These are phyloP conservation scores for Hypoxylon sp. DNA, from an alignment of 2,329 filamentous ascomycete genomes.

Conservation along the genomic window DNA sequence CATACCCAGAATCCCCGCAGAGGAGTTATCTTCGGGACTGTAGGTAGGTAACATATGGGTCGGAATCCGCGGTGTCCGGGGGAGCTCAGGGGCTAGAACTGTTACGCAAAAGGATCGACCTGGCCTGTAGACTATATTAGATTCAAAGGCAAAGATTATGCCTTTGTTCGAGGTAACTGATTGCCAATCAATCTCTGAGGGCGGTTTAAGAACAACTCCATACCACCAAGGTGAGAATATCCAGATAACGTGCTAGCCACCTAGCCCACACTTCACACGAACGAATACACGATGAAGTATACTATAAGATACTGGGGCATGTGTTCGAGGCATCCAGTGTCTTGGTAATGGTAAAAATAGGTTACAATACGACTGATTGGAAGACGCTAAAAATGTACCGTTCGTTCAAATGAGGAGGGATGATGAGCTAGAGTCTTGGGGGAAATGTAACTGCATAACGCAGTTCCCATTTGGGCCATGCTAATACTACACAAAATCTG, in stretches of 20 bases:
- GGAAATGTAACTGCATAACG: constrained; percentile 16
- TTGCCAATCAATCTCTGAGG: constrained; percentile 8
- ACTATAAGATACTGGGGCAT: constrained; percentile 12
- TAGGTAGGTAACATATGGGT: not conserved
- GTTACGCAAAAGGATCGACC: not conserved
- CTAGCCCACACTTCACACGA: constrained; percentile 8
- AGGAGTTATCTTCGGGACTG: too few species aligned
- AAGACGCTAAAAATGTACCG: constrained; percentile 1
- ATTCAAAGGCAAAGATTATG: not conserved
- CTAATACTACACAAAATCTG: constrained; percentile 25
- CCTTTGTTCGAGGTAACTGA: not conserved
- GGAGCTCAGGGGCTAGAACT: not conserved
- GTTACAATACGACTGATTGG: constrained; percentile 17
- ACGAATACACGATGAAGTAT: constrained; percentile 12
- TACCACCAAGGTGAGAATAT: constrained; percentile 27
- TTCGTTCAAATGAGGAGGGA: constrained; percentile 7
- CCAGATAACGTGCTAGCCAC: constrained; percentile 2
- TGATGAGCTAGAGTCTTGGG: not conserved
- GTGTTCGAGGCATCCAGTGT: constrained; percentile 13
- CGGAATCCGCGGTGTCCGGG: too few species aligned
- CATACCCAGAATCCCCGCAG: constrained; percentile 2
- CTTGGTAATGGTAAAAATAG: constrained; percentile 22
- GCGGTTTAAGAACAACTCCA: constrained; percentile 10
- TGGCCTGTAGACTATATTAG: not conserved
- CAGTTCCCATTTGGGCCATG: constrained; percentile 1